Evolutionary conservation across 805 yeast species (phyloP), one percentile per base, ranked within the genome.

Genomic region (Kuraishia ogatae): DNA sequence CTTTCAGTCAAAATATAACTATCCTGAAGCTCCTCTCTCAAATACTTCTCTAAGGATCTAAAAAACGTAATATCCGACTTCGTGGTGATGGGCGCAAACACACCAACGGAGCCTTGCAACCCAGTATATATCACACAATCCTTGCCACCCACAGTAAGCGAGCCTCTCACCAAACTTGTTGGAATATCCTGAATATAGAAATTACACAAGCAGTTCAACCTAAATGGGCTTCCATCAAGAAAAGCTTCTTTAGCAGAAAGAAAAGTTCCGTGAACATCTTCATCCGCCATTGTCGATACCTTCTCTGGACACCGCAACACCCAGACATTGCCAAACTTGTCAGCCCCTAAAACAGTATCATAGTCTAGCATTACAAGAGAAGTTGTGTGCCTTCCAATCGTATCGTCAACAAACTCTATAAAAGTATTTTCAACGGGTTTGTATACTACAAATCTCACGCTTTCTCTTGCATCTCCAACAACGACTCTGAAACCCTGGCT

Each of bases 261-360:
- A 52, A 71, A 67, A 3, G 74, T 64, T 1, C 79, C 76, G 50
- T 74, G 72, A 22, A 66, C 69, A 54, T 84, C 89, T 52, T 76
- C 79, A 56, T 79, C 84, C 23, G 82, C 68, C 48, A 75, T 65
- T 49, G 71, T 68, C 0, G 84, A 77, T 0, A 76, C 72, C 3
- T 74, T 70, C n/a, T 70, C 69, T 0, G 86, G 80, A 48, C 86
- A 68, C 56, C 97, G 72, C 48, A 89, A 69, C 1, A 88, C 78
- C 68, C 85, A 83, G 0, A 91, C 51, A 61, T 86, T 89, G 0
- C 98, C 97, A 69, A 87, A 90, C 63, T 84, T 85, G 66, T 94
- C 98, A 15, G 97, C 97, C 1, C 89, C 89, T 48, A 87, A 72
- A 0, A 87, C 80, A 0, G 97, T 90, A 55, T 82, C 83, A 58